Evolutionary conservation across 202 grass and related monocot genomes (phyloP).

Genomic region (Setaria viridis): DNA sequence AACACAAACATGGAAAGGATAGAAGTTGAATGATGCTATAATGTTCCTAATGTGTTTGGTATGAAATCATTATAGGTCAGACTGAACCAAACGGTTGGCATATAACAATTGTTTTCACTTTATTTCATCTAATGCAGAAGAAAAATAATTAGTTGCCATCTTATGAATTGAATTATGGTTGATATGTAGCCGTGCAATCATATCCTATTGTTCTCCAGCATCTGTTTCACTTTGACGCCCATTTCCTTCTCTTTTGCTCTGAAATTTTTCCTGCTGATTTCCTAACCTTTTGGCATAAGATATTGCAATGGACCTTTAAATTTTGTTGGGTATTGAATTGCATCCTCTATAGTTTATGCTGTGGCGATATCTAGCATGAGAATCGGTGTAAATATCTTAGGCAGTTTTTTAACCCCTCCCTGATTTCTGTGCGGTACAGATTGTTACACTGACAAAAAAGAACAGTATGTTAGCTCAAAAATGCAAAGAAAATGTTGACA

Average conservation of each 20-base stretch:
- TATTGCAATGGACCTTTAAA: no score
- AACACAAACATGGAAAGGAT: background rate
- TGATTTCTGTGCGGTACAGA: conserved; percentile 45
- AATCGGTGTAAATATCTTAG: background rate
- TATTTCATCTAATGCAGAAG: conserved; percentile 1
- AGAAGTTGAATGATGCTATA: background rate
- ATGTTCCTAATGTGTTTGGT: background rate
- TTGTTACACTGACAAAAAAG: conserved; percentile 69
- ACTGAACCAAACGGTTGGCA: background rate
- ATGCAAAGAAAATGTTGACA: conserved; percentile 52
- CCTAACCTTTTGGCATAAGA: background rate
- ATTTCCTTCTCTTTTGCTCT: background rate
- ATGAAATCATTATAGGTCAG: background rate
- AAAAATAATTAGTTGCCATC: conserved; percentile 7
- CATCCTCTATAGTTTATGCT: background rate
- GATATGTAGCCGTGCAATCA: background rate
- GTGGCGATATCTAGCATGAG: background rate
- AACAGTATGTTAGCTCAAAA: conserved; percentile 71
- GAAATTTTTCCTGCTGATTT: background rate
- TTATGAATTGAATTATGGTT: background rate
- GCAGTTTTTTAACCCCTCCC: conserved; percentile 21
- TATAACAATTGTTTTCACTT: background rate
- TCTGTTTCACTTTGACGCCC: no score
- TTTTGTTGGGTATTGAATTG: background rate
- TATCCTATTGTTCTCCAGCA: background rate